Percentiles rank a stretch among this genome's conserved stretches.
Evolutionary conservation across 208 protist species (phyloP).

Genomic region (Histomonas meleagridis): DNA sequence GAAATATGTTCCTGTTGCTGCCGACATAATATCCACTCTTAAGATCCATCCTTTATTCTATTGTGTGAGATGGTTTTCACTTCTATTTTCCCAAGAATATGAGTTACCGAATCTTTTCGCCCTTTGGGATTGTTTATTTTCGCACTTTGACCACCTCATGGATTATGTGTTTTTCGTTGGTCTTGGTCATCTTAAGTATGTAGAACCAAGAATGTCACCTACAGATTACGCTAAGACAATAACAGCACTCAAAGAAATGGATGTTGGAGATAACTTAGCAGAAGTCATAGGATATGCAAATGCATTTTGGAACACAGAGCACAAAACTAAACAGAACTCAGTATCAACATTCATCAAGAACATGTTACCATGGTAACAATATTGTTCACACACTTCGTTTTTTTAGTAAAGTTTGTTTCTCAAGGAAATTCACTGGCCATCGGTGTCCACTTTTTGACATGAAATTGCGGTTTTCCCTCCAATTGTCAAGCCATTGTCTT

Average conservation of each 20-base stretch:
- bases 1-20: not conserved
- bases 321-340: too few species aligned
- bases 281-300: not conserved
- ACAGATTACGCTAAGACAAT: not conserved
- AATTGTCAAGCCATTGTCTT: too few species aligned
- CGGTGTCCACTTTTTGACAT: too few species aligned
- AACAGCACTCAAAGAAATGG: not conserved
- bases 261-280: not conserved
- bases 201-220: not conserved
- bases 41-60: not conserved
- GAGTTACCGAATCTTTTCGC: not conserved
- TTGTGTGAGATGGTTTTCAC: not conserved
- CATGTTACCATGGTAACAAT: too few species aligned
- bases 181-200: not conserved
- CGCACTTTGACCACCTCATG: not conserved
- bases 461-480: too few species aligned
- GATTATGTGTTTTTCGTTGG: not conserved
- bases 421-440: too few species aligned
- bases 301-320: not conserved
- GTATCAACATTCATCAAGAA: too few species aligned
- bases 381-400: too few species aligned
- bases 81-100: conserved; percentile 3
- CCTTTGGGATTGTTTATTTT: not conserved
- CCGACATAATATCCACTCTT: not conserved
- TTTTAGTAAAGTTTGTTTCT: too few species aligned